Base-by-base conservation (phyloP, 352 stramenopile species). In the Phytophthora agathidicida region DNA sequence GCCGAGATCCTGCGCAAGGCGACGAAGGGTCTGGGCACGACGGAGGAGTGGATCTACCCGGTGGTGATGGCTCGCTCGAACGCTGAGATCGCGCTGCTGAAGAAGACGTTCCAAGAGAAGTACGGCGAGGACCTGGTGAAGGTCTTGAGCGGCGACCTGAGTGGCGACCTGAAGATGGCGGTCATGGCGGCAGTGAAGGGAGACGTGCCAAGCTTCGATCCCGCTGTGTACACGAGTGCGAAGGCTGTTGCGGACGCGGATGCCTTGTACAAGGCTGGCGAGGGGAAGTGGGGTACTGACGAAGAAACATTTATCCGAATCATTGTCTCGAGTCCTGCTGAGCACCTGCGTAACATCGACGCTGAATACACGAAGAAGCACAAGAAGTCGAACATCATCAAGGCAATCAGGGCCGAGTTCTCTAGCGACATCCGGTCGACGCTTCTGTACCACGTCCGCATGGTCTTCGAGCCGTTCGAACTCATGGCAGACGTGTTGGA, bases 261-360 rank as follows among this genome's bases (percentile, higher is more conserved):
- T 23, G 67, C 27, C 1, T 44, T 92, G 5, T 92, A 90, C 73
- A 82, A 85, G 37, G 82, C 80, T 19, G 80, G 80, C 55, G 71
- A 92, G 71, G 80, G 80, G 38, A 73, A 69, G 31, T 74, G 75
- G 24, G 80, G 83, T 16, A 92, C 80, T n/a, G 75, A 90, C 35
- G 74, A 86, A 50, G 62, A 71, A 7, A 57, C 65, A n/a, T 85
- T 90, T 49, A 82, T 84, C 47, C 72, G 71, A 26, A 65, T 80
- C 13, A 8, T 77, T 11, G 43, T 77, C 14, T 70, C 47, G 22
- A 82, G 67, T 45, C 75, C 75, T 19, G 49, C 60, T 5, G 51
- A 85, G 64, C 68, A 81, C 59, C 44, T 87, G 30, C 51, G 54
- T 27, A 75, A 75, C 53, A 54, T 88, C 6, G 69, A 83, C 57